Conservation (phyloP, 176 grass and related monocot genomes). For the Eragrostis nindensis region DNA sequence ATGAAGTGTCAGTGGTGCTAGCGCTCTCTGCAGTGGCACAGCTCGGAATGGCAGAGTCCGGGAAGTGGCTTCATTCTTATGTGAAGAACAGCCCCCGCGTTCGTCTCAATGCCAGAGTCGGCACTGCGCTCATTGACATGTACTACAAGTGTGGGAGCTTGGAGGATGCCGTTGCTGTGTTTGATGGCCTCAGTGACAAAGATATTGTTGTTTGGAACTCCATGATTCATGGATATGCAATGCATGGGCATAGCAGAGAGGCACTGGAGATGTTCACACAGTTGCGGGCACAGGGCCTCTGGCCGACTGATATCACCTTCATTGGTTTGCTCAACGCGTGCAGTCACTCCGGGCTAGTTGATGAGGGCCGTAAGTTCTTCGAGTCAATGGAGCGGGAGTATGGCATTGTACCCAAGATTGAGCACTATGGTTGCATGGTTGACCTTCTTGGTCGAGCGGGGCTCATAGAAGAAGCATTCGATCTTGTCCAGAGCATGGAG, state of each 20-base stretch:
- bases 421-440: conserved; percentile 94
- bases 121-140: conserved; percentile 88
- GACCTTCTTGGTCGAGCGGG: conserved; percentile 79
- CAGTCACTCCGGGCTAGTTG: conserved; percentile 82
- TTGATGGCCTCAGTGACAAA: conserved; percentile 53
- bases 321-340: conserved; percentile 80
- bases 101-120: conserved; percentile 67
- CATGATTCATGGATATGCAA: conserved; percentile 85
- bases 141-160: conserved; percentile 91
- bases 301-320: conserved; percentile 88
- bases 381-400: conserved; percentile 60
- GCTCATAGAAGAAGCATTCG: conserved; percentile 72
- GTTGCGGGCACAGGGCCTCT: conserved; percentile 42
- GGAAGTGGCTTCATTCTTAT: conserved; percentile 87
- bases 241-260: conserved; percentile 68
- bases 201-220: conserved; percentile 82
- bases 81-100: conserved; percentile 49
- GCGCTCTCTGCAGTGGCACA: conserved; percentile 73
- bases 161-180: conserved; percentile 76
- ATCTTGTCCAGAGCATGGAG: conserved; percentile 64
- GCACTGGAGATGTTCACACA: conserved; percentile 55
- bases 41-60: conserved; percentile 55
- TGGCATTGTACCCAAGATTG: conserved; percentile 73
- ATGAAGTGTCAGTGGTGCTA: conserved; percentile 66
- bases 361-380: conserved; percentile 55